phyloP scores from a whole-genome alignment of 2,329 filamentous ascomycete genomes.

The Thielaviopsis musarum region DNA sequence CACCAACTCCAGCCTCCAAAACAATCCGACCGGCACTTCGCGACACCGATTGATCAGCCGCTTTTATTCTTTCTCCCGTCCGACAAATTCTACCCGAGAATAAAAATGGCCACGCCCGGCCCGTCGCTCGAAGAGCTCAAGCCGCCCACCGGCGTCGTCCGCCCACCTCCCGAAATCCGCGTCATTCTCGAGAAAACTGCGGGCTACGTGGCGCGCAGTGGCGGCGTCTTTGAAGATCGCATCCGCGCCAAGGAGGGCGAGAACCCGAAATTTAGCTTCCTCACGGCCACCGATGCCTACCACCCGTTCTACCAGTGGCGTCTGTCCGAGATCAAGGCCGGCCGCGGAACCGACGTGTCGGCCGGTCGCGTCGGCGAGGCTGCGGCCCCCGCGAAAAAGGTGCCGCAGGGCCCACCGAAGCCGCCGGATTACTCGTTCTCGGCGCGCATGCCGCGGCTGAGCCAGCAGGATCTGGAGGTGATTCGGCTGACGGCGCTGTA shows the following conservation, averaged over 20 bases:
- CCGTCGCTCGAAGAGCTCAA: slow-evolving; percentile 50
- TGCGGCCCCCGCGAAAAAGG: slow-evolving; percentile 33
- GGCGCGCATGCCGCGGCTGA: slow-evolving; percentile 93
- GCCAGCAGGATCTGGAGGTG: slow-evolving; percentile 71
- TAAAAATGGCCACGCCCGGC: slow-evolving; percentile 19
- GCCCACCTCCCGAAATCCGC: slow-evolving; percentile 81
- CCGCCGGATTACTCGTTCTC: slow-evolving; percentile 85
- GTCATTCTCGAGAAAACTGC: slow-evolving; percentile 82
- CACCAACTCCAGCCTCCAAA: not conserved
- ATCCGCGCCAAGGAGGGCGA: slow-evolving; percentile 70
- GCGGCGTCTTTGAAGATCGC: slow-evolving; percentile 58
- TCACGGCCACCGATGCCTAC: slow-evolving; percentile 67
- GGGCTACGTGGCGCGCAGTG: slow-evolving; percentile 64
- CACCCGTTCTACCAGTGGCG: slow-evolving; percentile 83
- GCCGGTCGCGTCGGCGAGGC: slow-evolving; percentile 56
- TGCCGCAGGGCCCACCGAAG: slow-evolving; percentile 66
- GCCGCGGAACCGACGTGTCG: slow-evolving; percentile 62
- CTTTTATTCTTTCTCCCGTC: not conserved
- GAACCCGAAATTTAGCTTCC: slow-evolving; percentile 85
- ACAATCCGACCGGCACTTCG: too few relatives aligned
- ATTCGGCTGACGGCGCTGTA: slow-evolving; percentile 70
- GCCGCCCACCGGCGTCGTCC: slow-evolving; percentile 65
- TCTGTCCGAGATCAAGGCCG: slow-evolving; percentile 67
- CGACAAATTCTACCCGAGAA: not conserved
- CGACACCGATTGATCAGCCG: too few relatives aligned